Conservation (phyloP, 495 filamentous ascomycete genomes). For the Xylaria telfairii region DNA sequence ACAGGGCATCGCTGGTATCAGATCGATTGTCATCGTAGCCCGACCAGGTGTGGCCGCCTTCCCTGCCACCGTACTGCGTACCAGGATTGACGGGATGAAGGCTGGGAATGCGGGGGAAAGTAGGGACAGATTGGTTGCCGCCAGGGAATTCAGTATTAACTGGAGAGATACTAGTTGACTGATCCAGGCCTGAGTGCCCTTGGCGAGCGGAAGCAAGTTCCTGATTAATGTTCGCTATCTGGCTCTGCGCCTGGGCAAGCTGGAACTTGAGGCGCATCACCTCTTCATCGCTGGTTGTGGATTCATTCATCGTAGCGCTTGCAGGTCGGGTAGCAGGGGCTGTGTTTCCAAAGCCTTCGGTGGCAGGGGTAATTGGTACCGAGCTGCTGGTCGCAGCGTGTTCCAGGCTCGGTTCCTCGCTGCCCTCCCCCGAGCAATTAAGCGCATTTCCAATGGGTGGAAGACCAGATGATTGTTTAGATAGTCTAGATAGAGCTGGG, state of each 20-base stretch:
- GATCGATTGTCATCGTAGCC: conserved; percentile 70
- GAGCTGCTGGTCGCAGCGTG: conserved; percentile 57
- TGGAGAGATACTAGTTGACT: conserved; percentile 38
- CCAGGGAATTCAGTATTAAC: conserved; percentile 40
- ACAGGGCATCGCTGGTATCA: conserved; percentile 66
- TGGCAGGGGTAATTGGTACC: conserved; percentile 63
- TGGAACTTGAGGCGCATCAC: conserved; percentile 68
- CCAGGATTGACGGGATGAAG: conserved; percentile 58
- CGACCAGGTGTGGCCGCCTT: conserved; percentile 65
- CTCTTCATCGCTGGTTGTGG: conserved; percentile 45
- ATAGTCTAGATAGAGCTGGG: conserved; percentile 68
- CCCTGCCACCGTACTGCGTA: conserved; percentile 55
- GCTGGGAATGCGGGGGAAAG: conserved; percentile 30
- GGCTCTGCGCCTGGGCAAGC: conserved; percentile 77
- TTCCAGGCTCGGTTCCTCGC: conserved; percentile 41
- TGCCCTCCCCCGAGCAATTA: conserved; percentile 5
- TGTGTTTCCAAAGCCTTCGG: conserved; percentile 57
- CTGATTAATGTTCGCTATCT: conserved; percentile 81
- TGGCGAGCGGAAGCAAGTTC: conserved; percentile 80
- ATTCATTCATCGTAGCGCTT: conserved; percentile 48
- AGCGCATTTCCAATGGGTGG: conserved; percentile 9
- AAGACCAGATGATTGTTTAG: conserved; percentile 67
- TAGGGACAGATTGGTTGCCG: conserved; percentile 27
- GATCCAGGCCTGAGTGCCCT: conserved; percentile 49
- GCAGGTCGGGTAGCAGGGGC: conserved; percentile 52